Base-by-base conservation (phyloP, 2,329 filamentous ascomycete genomes). In the Dryadomyces quercivorus region DNA sequence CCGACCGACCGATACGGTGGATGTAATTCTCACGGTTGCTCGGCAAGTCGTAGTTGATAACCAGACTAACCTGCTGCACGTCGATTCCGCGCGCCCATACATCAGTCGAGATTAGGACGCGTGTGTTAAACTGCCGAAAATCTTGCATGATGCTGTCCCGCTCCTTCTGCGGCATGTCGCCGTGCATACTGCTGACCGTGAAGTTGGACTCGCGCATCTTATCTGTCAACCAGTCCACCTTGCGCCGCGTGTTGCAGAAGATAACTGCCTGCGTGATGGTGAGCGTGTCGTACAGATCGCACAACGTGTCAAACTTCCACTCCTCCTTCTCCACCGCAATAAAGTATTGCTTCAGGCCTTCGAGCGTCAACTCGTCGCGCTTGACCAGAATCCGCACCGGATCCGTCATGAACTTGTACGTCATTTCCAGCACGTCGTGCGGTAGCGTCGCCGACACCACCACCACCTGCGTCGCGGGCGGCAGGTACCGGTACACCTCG, bases 11-110 rank as follows among this genome's bases (percentile, higher is more conserved):
- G 64, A 98, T 98, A 63, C 93, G 86, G 76, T 98, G 93, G 70
- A 98, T 97, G 72, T 98, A 98, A 75, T 98, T 98, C 74, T 98
- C 93, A 78, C 93, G 90, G 72, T 98, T 97, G 72, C 87, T 93
- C 3, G 93, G 93, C 57, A 98, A 77, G 69, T 98, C 93, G 71
- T 98, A 98, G 76, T 98, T 98, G 78, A 98, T 98, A 59, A 98
- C 93, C 65, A 98, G 75, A 58, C 88, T 94, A 63, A 98, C 93
- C 70, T 98, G 93, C 73, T 98, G 93, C 51, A 98, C 93, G 67
- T 98, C 93, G 71, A 98, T 98, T 74, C 93, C 93, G 68, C 93
- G 86, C 55, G 93, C 93, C 90, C 92, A 94, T 47, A 98, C 90
- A 68, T 98, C 93, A 1, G 93, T 98, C 40, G 91, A 95, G 67